Percentiles rank a stretch among this genome's conserved stretches.
phyloP scores from a whole-genome alignment of 768 basidiomycete species.

The Boletus coccyginus region DNA sequence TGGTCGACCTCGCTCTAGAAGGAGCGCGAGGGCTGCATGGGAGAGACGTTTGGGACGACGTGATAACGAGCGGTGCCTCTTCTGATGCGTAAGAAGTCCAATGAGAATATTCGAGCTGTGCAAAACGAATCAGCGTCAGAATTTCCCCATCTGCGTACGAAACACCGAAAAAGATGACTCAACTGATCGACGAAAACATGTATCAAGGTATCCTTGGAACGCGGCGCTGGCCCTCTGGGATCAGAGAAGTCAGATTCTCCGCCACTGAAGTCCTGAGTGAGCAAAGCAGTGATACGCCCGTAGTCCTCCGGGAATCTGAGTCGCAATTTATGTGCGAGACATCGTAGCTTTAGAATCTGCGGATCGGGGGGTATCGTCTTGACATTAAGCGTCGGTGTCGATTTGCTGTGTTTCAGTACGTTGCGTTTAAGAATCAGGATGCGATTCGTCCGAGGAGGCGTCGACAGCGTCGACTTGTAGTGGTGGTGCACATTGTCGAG shows the following conservation, averaged over 20 bases:
- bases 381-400: conserved; percentile 45
- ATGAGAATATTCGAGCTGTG: conserved; percentile 84
- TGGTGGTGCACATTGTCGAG: conserved; percentile 17
- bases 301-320: conserved; percentile 55
- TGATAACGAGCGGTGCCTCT: conserved; percentile 44
- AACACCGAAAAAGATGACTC: conserved; percentile 14
- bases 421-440: conserved; percentile 18
- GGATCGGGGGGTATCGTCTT: conserved; percentile 43
- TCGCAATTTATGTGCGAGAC: conserved; percentile 55
- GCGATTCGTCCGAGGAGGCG: conserved; percentile 27
- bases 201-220: conserved; percentile 32
- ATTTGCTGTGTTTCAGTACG: conserved; percentile 41
- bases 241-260: conserved; percentile 35
- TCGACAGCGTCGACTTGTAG: conserved; percentile 30
- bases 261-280: conserved; percentile 35
- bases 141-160: neutral
- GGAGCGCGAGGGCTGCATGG: conserved; percentile 71
- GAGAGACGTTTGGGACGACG: conserved; percentile 55
- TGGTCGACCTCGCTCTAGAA: conserved; percentile 79
- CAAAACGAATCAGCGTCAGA: conserved; percentile 6
- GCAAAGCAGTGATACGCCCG: conserved; percentile 30
- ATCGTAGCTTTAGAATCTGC: conserved; percentile 47
- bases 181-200: conserved; percentile 48
- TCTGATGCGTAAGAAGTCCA: conserved; percentile 70
- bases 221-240: conserved; percentile 33